Base-by-base conservation (phyloP, 2,329 filamentous ascomycete species). In the Atkinsonella texensis region DNA sequence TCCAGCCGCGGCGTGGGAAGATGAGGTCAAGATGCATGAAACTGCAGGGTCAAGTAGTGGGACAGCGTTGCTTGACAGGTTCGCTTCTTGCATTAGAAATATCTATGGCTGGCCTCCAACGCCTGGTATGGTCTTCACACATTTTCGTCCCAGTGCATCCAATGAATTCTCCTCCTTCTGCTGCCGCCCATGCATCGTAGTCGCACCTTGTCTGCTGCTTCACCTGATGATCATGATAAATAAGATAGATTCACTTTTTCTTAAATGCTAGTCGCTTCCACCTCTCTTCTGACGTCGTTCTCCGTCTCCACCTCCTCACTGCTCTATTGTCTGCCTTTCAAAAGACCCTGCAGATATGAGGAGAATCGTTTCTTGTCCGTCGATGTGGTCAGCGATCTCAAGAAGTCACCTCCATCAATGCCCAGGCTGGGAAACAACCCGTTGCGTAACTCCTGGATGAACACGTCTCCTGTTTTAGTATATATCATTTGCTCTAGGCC, bases 401-500 rank as follows among this genome's bases (percentile, higher is more conserved):
- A 63, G 59, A 83, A 84, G 51, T 79, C 79, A 20, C 71, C 71
- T 9, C 79, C 80, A 51, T 81, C 76, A 23, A 84, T 75, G 0
- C 84, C 84, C 57, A 89, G 72, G 45, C 72, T 75, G 0, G 80
- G 75, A 58, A 90, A 80, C 52, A 89, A 76, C 2, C 73, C 72
- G 15, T 73, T 71, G 58, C 81, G 80, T 46, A 91, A 68, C 60
- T 86, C 78, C 54, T 79, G 76, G 23, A 91, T 76, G 65, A 95
- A 97, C 52, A 81, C 76, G 49, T 86, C 80, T 28, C 93, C 93
- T 12, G 88, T 91, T 72, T 97, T 97, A 58, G 80, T 77, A 64
- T 96, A 91, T 55, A 98, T 93, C 38, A 80, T 84, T 68, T 93
- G 89, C 68, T 98, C 89, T 53, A 98, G 70, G 2, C 77, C 80